Evolutionary conservation across 768 basidiomycete genomes (phyloP).

Genomic region (Suillus subluteus): DNA sequence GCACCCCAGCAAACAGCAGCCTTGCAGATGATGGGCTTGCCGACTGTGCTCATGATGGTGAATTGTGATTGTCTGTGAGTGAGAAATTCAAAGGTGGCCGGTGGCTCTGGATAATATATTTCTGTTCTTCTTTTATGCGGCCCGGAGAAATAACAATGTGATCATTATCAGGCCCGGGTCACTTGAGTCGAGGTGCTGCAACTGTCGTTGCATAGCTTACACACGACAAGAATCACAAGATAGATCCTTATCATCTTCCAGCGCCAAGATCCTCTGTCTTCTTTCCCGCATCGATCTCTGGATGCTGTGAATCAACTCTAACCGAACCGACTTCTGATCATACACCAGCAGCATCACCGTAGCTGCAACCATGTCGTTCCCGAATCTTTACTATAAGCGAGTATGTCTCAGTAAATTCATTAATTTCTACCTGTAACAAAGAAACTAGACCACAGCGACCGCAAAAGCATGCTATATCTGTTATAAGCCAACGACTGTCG

Average conservation of each 20-base stretch:
- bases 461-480: constrained; percentile 80
- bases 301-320: background rate
- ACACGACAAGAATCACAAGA: constrained; percentile 1
- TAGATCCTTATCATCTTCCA: background rate
- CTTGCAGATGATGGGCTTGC: constrained; percentile 83
- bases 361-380: constrained; percentile 59
- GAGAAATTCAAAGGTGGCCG: constrained; percentile 16
- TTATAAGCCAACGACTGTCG: constrained; percentile 77
- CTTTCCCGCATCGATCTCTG: constrained; percentile 4
- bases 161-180: constrained; percentile 11
- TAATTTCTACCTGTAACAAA: constrained; percentile 7
- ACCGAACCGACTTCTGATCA: constrained; percentile 1
- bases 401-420: constrained; percentile 47
- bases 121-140: background rate
- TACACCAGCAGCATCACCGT: background rate
- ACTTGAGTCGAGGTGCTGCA: background rate
- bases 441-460: constrained; percentile 71
- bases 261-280: constrained; percentile 7
- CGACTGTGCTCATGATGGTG: constrained; percentile 68
- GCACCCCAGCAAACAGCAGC: constrained; percentile 97
- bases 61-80: constrained; percentile 21
- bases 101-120: constrained; percentile 1
- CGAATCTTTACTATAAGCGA: constrained; percentile 89
- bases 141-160: constrained; percentile 13
- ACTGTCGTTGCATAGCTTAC: constrained; percentile 4